A percentile compares a stretch with the other conserved stretches of the same genome.
phyloP scores from a whole-genome alignment of 2,329 filamentous ascomycete species.

The Epichloe sylvatica region DNA sequence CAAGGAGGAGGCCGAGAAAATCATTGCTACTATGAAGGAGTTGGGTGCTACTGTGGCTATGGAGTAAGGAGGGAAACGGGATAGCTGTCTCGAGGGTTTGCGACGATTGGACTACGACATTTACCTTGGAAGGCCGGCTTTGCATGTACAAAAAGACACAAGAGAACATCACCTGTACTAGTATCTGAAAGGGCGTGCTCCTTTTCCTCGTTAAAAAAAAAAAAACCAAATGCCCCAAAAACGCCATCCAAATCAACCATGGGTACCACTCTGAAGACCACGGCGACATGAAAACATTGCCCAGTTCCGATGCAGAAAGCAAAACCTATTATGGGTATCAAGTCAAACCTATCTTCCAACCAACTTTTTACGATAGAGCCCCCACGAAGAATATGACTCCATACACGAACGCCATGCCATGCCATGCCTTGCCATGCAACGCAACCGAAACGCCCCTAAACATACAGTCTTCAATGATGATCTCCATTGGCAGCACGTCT shows the following conservation, averaged over 20 bases:
- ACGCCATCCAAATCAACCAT: background rate
- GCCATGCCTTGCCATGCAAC: conserved; percentile 8
- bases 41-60: conserved; percentile 79
- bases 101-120: conserved; percentile 10
- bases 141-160: conserved; percentile 23
- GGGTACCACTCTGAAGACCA: background rate
- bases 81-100: background rate
- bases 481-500: conserved; percentile 19
- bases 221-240: background rate
- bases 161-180: conserved; percentile 20
- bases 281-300: background rate
- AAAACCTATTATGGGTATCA: conserved; percentile 16
- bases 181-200: conserved; percentile 15
- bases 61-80: conserved; percentile 49
- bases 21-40: conserved; percentile 85
- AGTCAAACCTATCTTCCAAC: conserved; percentile 8
- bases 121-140: conserved; percentile 20
- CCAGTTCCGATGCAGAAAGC: background rate
- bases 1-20: conserved; percentile 99
- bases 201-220: background rate
- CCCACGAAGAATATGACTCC: conserved; percentile 3
- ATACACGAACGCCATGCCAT: conserved; percentile 15
- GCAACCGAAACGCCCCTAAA: background rate
- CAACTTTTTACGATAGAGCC: background rate
- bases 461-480: conserved; percentile 9